Conservation (phyloP, 306 rosid species). For the Prunus armeniaca region DNA sequence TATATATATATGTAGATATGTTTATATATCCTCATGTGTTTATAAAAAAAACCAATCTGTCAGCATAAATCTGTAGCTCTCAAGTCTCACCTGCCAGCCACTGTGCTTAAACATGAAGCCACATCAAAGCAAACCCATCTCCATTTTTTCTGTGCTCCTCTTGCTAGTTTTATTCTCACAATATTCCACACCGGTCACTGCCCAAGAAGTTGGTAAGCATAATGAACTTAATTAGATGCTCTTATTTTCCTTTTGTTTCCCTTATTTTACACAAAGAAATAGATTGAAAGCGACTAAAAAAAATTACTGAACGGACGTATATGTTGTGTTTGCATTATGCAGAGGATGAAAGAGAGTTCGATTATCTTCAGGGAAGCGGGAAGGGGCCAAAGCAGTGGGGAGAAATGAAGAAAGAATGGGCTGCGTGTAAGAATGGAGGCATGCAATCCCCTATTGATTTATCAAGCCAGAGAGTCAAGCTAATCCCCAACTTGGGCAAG, state of each 20-base stretch:
- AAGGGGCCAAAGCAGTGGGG: slow-evolving; percentile 43
- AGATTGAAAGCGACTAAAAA: too few relatives aligned
- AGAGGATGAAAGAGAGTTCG: slow-evolving; percentile 34
- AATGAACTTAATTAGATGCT: too few relatives aligned
- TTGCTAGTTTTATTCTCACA: background rate
- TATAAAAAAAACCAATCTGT: too few relatives aligned
- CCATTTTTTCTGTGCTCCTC: background rate
- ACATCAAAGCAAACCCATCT: background rate
- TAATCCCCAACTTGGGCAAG: slow-evolving; percentile 4
- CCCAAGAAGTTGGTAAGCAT: background rate
- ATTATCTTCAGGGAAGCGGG: slow-evolving; percentile 19
- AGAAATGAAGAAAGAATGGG: slow-evolving; percentile 35
- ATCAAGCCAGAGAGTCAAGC: slow-evolving; percentile 3
- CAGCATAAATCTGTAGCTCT: too few relatives aligned
- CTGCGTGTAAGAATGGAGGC: slow-evolving; percentile 28
- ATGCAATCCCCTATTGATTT: slow-evolving; percentile 35
- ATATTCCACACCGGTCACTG: background rate
- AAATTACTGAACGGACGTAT: too few relatives aligned
- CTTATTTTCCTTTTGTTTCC: background rate
- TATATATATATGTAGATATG: too few relatives aligned
- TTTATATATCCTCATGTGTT: too few relatives aligned
- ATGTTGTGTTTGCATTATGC: background rate
- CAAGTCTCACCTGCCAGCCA: too few relatives aligned
- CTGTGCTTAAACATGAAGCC: background rate
- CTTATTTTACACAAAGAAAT: too few relatives aligned